phyloP scores from a whole-genome alignment of 306 rosid genomes.

The Quercus agrifolia region DNA sequence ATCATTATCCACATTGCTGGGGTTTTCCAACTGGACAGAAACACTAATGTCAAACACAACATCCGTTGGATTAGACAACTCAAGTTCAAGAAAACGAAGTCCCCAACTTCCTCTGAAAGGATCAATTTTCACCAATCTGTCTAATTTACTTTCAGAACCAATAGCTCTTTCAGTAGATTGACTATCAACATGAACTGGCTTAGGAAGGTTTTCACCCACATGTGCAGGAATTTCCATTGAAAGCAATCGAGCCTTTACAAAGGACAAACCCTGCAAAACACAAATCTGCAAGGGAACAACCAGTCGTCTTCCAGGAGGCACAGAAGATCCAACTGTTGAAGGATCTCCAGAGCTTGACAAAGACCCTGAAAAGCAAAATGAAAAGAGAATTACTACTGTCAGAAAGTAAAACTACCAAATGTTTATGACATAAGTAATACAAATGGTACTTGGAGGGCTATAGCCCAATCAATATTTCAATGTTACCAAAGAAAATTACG shows the following conservation, averaged over 20 bases:
- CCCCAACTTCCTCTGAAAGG: slow-evolving; percentile 97
- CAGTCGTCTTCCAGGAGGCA: slow-evolving; percentile 90
- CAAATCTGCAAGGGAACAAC: slow-evolving; percentile 87
- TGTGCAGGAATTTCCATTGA: slow-evolving; percentile 98
- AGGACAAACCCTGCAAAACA: slow-evolving; percentile 88
- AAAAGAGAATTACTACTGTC: slow-evolving; percentile 10
- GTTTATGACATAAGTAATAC: slow-evolving; percentile 8
- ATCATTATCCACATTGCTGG: slow-evolving; percentile 40
- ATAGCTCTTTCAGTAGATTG: slow-evolving; percentile 37
- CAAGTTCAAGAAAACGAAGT: slow-evolving; percentile 88
- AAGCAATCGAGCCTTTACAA: slow-evolving; percentile 89
- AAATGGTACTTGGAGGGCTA: neutral
- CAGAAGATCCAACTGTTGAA: slow-evolving; percentile 38
- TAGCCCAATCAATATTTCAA: neutral
- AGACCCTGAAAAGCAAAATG: slow-evolving; percentile 55
- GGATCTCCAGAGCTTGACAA: slow-evolving; percentile 47
- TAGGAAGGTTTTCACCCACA: slow-evolving; percentile 76
- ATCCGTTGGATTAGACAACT: slow-evolving; percentile 85
- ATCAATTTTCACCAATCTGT: slow-evolving; percentile 84
- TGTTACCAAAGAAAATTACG: neutral
- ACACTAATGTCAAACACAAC: slow-evolving; percentile 79
- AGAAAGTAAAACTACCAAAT: slow-evolving; percentile 10
- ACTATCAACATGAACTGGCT: slow-evolving; percentile 34
- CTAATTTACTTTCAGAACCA: slow-evolving; percentile 50
- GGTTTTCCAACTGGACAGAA: slow-evolving; percentile 73